phyloP scores from a whole-genome alignment of 2,329 filamentous ascomycete genomes.

The Clathrospora elynae region DNA sequence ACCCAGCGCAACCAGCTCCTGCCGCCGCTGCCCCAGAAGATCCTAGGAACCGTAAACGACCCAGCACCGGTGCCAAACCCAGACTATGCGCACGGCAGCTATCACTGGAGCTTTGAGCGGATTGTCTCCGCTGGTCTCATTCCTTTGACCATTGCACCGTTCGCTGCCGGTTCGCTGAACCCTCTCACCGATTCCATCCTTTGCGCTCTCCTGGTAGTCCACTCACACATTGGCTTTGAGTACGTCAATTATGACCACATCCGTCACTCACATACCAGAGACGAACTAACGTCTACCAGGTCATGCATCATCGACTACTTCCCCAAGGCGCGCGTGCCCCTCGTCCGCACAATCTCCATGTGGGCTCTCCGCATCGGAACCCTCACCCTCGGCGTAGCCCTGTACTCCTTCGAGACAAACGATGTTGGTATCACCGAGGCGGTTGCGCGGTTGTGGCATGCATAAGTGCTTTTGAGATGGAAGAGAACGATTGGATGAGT shows the following conservation, averaged over 20 bases:
- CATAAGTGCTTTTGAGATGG: no score
- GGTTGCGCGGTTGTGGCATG: conserved; percentile 86
- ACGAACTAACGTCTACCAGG: conserved; percentile 46
- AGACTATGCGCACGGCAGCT: conserved; percentile 83
- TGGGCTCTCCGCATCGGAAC: conserved; percentile 83
- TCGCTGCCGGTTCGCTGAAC: conserved; percentile 89
- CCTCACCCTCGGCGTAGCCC: conserved; percentile 78
- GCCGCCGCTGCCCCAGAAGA: conserved; percentile 83
- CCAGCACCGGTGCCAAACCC: conserved; percentile 74
- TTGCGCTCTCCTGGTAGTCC: conserved; percentile 80
- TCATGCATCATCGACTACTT: conserved; percentile 89
- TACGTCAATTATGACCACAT: conserved; percentile 48
- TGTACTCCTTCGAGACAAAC: conserved; percentile 99
- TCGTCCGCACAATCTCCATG: conserved; percentile 66
- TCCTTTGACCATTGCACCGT: conserved; percentile 86
- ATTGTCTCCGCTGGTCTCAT: conserved; percentile 79
- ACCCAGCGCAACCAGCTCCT: conserved; percentile 76
- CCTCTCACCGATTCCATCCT: conserved; percentile 85
- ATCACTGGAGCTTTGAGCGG: conserved; percentile 95
- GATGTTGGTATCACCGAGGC: conserved; percentile 93
- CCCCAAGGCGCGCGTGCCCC: conserved; percentile 71
- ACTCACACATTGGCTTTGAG: conserved; percentile 96
- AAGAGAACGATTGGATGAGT: no score
- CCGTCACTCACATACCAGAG: not conserved
- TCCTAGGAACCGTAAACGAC: conserved; percentile 85